Evolutionary conservation across 768 basidiomycete genomes (phyloP), one percentile per base, ranked within the genome.

Genomic region (Lactarius indigo): DNA sequence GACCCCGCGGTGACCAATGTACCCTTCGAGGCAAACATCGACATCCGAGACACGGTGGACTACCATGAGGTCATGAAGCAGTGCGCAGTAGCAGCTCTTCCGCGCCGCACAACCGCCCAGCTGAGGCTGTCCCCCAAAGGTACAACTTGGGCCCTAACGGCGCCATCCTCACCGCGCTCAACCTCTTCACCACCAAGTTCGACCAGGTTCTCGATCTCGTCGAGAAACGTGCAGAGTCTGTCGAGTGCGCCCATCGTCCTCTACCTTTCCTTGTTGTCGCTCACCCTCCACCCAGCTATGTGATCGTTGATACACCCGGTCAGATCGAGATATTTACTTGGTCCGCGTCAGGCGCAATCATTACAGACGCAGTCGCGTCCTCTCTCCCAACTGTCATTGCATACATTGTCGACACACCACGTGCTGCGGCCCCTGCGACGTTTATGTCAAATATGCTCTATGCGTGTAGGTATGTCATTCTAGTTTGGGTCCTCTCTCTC

Each of bases 381-480:
- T 87, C 95, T 0, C 80, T 98, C 64, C 97, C 97, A 6, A 90
- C 97, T 2, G 93, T 96, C 39, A 88, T 99, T 41, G 97, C 97
- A 18, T 99, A 98, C 74, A 85, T 99, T 68, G 94, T 99, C 71
- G 97, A 99, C 77, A 99, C 97, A 4, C 97, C 97, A 26, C 83
- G 97, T 68, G 94, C 94, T 23, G 90, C 90, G 0, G 88, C 93
- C 0, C 97, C 97, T 0, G 94, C 96, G 18, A 99, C 97, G 3
- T 99, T 99, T 78, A 99, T 98, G 97, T 92, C 90, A 23, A 99
- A 99, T 78, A 99, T 99, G 97, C 83, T 99, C 52, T 99, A 98
- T 73, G 97, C 97, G 1, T 99, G 97, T 83, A 94, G 92, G 91
- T 91, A 64, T 68, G 84, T 76, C 8, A 63, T 20, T 67, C 26